These are phyloP conservation scores for Coniophora puteana DNA, from an alignment of 1,284 basidiomycete species.

Conservation along the genomic window DNA sequence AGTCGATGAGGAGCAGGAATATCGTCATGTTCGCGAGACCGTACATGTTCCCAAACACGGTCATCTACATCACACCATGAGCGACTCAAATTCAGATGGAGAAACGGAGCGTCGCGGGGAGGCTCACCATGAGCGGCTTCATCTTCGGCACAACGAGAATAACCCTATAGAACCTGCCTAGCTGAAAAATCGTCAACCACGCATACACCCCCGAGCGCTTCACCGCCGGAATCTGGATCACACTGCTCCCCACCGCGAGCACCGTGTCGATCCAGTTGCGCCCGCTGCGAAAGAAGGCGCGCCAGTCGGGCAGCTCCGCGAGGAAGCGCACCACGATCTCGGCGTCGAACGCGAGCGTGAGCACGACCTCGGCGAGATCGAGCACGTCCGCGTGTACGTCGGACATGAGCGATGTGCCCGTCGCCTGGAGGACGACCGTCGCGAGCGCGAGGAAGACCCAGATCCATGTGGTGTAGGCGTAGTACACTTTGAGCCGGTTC, in stretches of 20 bases:
- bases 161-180: constrained; percentile 90
- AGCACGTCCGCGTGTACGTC: constrained; percentile 43
- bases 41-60: constrained; percentile 90
- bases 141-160: constrained; percentile 88
- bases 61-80: constrained; percentile 45
- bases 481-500: constrained; percentile 52
- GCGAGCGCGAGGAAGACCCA: constrained; percentile 79
- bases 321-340: constrained; percentile 83
- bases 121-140: constrained; percentile 69
- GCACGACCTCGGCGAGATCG: constrained; percentile 71
- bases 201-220: constrained; percentile 66
- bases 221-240: constrained; percentile 88
- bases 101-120: no score
- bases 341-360: constrained; percentile 84
- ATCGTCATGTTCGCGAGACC: constrained; percentile 93
- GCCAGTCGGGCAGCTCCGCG: constrained; percentile 80
- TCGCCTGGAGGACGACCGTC: constrained; percentile 78
- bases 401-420: constrained; percentile 58
- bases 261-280: constrained; percentile 79
- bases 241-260: constrained; percentile 76
- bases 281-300: constrained; percentile 66
- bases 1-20: constrained; percentile 90
- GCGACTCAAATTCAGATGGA: neutral
- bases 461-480: constrained; percentile 63
- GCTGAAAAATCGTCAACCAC: constrained; percentile 92